Evolutionary conservation across 345 rosid species (phyloP).

Genomic region (Sisymbrium irio): DNA sequence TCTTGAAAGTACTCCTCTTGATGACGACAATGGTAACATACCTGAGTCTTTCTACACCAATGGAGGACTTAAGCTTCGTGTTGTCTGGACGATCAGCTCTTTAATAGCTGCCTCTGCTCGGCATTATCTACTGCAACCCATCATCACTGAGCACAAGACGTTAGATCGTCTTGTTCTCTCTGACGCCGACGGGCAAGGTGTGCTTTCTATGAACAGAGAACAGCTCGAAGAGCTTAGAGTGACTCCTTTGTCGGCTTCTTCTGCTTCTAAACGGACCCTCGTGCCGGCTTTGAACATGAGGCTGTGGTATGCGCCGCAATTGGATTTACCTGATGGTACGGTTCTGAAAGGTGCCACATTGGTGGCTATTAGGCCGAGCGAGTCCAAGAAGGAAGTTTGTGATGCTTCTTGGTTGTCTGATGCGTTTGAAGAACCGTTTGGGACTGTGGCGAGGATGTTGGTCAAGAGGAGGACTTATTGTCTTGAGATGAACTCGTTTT

Average conservation of each 20-base stretch:
- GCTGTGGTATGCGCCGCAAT: slow-evolving; percentile 85
- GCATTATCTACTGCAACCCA: slow-evolving; percentile 86
- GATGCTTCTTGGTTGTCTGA: slow-evolving; percentile 72
- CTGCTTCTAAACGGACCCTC: slow-evolving; percentile 85
- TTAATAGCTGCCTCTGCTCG: slow-evolving; percentile 92
- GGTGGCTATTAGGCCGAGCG: slow-evolving; percentile 93
- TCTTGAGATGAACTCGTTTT: slow-evolving; percentile 98
- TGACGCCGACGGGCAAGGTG: slow-evolving; percentile 52
- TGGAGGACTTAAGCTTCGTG: slow-evolving; percentile 87
- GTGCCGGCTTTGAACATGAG: slow-evolving; percentile 93
- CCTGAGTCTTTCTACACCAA: slow-evolving; percentile 96
- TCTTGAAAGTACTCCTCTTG: slow-evolving; percentile 30
- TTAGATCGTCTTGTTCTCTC: slow-evolving; percentile 78
- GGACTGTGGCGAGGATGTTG: slow-evolving; percentile 84
- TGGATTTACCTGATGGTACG: slow-evolving; percentile 75
- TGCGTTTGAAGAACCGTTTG: slow-evolving; percentile 84
- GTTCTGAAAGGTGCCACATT: slow-evolving; percentile 84
- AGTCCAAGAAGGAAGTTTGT: slow-evolving; percentile 59
- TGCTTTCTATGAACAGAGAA: slow-evolving; percentile 49
- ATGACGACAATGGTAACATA: slow-evolving; percentile 79
- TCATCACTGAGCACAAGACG: slow-evolving; percentile 82
- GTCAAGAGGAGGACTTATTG: slow-evolving; percentile 89
- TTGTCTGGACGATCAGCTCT: slow-evolving; percentile 95
- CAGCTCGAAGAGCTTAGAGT: slow-evolving; percentile 93
- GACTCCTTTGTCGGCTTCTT: slow-evolving; percentile 88